A percentile compares a stretch with the other conserved stretches of the same genome.
These are phyloP conservation scores for Lachnellula arida DNA, from an alignment of 2,329 filamentous ascomycete species.

Conservation along the genomic window DNA sequence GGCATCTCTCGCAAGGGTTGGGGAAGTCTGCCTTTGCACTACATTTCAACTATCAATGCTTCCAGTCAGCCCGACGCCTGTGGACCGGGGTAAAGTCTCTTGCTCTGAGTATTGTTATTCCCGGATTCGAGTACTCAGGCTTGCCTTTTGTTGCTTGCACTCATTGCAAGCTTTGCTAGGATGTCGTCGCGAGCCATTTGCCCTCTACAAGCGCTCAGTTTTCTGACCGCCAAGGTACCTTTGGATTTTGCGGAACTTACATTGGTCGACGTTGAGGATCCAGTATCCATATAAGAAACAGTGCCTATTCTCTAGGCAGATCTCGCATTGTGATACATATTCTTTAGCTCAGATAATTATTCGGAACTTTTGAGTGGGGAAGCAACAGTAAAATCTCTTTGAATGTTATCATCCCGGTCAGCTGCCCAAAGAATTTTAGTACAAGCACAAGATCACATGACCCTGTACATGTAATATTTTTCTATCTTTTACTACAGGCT, in stretches of 20 bases:
- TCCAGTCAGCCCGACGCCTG: neutral
- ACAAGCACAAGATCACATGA: neutral
- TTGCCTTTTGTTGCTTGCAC: conserved; percentile 15
- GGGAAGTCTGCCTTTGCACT: conserved; percentile 11
- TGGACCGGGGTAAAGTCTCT: neutral
- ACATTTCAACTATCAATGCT: conserved; percentile 6
- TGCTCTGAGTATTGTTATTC: neutral
- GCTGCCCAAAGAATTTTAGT: no score
- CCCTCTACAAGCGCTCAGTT: neutral
- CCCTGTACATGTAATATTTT: no score
- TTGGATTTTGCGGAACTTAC: neutral
- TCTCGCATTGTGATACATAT: neutral
- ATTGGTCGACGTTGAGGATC: neutral
- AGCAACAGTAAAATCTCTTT: no score
- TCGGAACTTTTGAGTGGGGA: neutral
- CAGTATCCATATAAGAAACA: neutral
- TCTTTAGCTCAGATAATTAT: neutral
- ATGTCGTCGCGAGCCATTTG: conserved; percentile 4
- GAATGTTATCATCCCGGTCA: no score
- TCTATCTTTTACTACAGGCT: no score
- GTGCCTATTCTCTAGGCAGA: neutral
- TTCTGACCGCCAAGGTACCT: neutral
- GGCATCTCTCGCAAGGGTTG: conserved; percentile 8
- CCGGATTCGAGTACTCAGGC: neutral
- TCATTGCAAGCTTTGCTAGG: conserved; percentile 14